phyloP scores from a whole-genome alignment of 2,329 filamentous ascomycete species.

The Didymella glomerata region DNA sequence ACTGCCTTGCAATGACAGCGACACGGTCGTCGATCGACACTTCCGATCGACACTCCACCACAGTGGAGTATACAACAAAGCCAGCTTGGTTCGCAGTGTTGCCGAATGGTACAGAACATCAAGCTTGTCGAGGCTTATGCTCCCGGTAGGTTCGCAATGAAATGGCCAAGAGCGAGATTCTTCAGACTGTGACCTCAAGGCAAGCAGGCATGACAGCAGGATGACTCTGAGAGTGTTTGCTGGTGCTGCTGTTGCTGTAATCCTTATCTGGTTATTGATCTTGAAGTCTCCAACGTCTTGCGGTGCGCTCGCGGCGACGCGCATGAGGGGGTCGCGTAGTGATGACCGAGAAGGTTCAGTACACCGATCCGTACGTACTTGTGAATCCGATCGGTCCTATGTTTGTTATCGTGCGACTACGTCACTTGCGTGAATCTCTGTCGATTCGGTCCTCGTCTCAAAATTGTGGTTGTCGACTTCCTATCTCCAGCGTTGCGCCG shows the following conservation, averaged over 20 bases:
- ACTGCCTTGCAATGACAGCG: background rate
- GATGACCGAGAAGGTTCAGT: background rate
- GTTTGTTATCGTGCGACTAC: background rate
- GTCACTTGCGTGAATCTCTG: background rate
- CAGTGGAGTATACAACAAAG: background rate
- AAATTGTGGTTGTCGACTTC: background rate
- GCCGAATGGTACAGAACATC: background rate
- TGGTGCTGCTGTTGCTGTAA: background rate
- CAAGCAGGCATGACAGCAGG: too few relatives aligned
- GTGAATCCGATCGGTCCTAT: background rate
- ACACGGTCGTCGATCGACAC: background rate
- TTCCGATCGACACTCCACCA: background rate
- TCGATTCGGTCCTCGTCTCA: background rate
- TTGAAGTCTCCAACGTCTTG: background rate
- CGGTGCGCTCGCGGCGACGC: background rate
- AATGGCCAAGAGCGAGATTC: background rate
- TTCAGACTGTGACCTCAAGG: too few relatives aligned
- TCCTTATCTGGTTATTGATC: background rate
- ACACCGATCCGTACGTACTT: background rate
- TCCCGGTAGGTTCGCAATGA: background rate
- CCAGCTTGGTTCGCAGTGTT: background rate
- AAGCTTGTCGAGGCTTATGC: background rate
- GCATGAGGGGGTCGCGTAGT: background rate
- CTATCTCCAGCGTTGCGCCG: conserved; percentile 1
- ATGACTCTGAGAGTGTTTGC: background rate